Evolutionary conservation across 1,284 basidiomycete species (phyloP).

Genomic region (Tetrapyrgos nigripes): DNA sequence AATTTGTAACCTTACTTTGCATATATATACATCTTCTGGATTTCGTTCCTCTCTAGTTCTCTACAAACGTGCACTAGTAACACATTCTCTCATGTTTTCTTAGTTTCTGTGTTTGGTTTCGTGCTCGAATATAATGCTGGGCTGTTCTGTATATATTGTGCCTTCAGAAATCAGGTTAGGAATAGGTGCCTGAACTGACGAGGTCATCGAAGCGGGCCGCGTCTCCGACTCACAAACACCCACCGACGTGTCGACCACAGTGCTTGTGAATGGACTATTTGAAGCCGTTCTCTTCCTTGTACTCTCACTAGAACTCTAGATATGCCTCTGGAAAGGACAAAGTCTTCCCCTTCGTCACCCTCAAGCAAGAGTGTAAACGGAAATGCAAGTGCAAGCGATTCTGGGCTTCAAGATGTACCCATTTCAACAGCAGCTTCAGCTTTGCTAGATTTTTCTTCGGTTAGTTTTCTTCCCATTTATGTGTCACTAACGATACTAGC

Average conservation of each 20-base stretch:
- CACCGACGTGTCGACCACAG: background rate
- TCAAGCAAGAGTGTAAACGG: background rate
- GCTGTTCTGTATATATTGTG: too few species aligned
- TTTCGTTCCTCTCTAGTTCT: too few species aligned
- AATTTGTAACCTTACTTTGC: too few species aligned
- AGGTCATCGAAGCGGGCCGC: background rate
- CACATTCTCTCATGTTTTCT: too few species aligned
- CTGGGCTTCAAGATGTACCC: background rate
- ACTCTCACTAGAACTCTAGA: background rate
- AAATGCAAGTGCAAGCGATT: background rate
- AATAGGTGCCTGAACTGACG: too few species aligned
- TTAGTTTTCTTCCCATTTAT: slow-evolving; percentile 29
- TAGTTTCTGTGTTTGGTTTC: too few species aligned
- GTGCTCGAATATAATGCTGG: too few species aligned
- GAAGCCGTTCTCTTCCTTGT: background rate
- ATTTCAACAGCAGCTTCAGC: slow-evolving; percentile 35
- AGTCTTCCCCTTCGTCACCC: background rate
- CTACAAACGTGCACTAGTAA: too few species aligned
- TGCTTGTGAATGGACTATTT: background rate
- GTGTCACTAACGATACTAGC: background rate
- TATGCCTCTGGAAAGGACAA: background rate
- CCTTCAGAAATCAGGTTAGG: too few species aligned
- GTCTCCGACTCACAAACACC: background rate
- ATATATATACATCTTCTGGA: too few species aligned
- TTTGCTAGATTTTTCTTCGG: slow-evolving; percentile 53